Conservation (phyloP, 352 stramenopile species). For the Pythium utonaiense region DNA sequence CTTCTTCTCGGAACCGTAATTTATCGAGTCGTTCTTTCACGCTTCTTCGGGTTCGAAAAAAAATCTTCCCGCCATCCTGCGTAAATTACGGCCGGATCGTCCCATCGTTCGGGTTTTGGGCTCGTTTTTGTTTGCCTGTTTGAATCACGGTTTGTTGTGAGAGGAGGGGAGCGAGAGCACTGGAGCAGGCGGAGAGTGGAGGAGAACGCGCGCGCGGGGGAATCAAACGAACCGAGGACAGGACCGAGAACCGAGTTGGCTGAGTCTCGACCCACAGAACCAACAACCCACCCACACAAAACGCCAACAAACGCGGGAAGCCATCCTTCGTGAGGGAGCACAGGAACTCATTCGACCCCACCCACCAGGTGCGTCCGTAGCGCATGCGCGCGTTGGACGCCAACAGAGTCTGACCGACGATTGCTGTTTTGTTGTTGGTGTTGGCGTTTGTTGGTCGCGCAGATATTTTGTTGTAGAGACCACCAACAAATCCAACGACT, state of each 20-base stretch:
- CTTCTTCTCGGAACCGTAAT: background rate
- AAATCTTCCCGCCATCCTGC: background rate
- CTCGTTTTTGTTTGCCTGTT: slow-evolving; percentile 28
- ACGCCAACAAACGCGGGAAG: background rate
- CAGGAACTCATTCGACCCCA: background rate
- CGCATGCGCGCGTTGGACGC: background rate
- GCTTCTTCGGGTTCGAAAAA: background rate
- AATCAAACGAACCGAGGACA: slow-evolving; percentile 14
- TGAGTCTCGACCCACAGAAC: background rate
- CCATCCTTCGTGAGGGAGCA: background rate
- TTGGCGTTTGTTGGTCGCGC: background rate
- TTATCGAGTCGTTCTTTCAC: background rate
- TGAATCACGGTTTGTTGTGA: slow-evolving; percentile 8
- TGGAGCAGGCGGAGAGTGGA: slow-evolving; percentile 12
- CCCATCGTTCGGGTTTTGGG: slow-evolving; percentile 4
- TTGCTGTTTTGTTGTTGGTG: background rate
- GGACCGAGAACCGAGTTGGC: background rate
- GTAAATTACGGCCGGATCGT: slow-evolving; percentile 21
- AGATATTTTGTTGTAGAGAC: background rate
- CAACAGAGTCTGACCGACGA: background rate
- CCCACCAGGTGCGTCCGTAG: background rate
- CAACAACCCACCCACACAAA: slow-evolving; percentile 15
- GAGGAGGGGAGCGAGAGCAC: slow-evolving; percentile 1
- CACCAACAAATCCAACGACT: background rate
- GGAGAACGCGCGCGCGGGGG: slow-evolving; percentile 22